phyloP scores from a whole-genome alignment of 495 filamentous ascomycete genomes.

The Hyaloscypha finlandica region DNA sequence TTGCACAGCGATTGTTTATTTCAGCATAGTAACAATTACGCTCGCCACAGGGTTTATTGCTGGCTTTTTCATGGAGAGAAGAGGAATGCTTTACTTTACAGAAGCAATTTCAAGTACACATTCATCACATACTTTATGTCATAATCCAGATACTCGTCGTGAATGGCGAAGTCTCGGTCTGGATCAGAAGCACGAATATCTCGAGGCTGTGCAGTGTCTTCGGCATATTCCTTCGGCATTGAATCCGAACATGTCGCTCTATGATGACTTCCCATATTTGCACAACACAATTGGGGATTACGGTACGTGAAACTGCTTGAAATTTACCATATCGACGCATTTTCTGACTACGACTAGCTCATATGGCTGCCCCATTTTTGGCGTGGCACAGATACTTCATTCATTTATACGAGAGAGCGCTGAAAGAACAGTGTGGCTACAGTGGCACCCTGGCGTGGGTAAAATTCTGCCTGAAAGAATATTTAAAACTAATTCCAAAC shows the following conservation, averaged over 20 bases:
- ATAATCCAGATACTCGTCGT: constrained; percentile 1
- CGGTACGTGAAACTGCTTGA: background rate
- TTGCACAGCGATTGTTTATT: too few species aligned
- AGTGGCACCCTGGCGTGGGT: constrained; percentile 40
- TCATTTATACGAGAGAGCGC: constrained; percentile 63
- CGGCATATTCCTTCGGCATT: constrained; percentile 4
- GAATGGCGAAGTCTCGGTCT: constrained; percentile 8
- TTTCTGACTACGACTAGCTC: background rate
- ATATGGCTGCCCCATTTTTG: constrained; percentile 45
- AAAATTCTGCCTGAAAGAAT: background rate
- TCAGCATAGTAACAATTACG: too few species aligned
- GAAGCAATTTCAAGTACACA: too few species aligned
- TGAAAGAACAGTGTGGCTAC: constrained; percentile 71
- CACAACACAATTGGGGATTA: constrained; percentile 5
- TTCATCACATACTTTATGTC: too few species aligned
- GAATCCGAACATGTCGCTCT: background rate
- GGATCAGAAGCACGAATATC: constrained; percentile 6
- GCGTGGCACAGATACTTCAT: constrained; percentile 75
- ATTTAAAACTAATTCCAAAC: background rate
- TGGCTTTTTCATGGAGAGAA: too few species aligned
- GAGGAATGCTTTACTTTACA: too few species aligned
- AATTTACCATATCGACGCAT: background rate
- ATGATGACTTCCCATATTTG: constrained; percentile 20
- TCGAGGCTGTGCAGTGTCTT: constrained; percentile 16
- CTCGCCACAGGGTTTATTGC: too few species aligned